Conservation (phyloP, 306 rosid species). For the Potentilla sterilis region DNA sequence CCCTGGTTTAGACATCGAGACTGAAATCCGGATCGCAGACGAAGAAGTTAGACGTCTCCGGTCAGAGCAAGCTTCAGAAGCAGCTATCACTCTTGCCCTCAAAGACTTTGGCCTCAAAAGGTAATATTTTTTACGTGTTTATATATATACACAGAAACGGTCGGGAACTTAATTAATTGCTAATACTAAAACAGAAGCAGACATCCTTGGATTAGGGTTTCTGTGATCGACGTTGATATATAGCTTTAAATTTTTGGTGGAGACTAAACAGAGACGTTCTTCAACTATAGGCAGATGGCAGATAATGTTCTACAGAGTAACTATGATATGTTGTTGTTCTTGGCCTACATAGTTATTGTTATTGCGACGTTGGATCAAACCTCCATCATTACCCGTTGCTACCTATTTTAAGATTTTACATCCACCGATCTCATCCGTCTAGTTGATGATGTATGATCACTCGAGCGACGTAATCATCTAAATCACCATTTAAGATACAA, state of each 20-base stretch:
- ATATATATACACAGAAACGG: background rate
- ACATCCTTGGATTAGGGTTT: background rate
- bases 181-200: background rate
- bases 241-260: background rate
- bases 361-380: background rate
- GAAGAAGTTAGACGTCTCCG: constrained; percentile 40
- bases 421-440: background rate
- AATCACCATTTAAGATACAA: background rate
- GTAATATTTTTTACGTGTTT: constrained; percentile 11
- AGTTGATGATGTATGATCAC: background rate
- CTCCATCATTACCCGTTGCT: background rate
- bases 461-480: background rate
- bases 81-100: constrained; percentile 50
- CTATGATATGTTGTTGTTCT: background rate
- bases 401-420: background rate
- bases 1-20: constrained; percentile 51
- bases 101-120: constrained; percentile 67
- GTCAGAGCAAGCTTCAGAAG: constrained; percentile 37
- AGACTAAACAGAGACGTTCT: background rate
- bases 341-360: background rate
- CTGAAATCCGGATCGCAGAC: constrained; percentile 37
- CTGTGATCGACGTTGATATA: background rate
- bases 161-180: background rate
- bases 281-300: background rate
- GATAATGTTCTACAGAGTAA: background rate